Percentiles rank a stretch among this genome's conserved stretches.
phyloP scores from a whole-genome alignment of 2,329 filamentous ascomycete species.

The Pseudonectria buxi region DNA sequence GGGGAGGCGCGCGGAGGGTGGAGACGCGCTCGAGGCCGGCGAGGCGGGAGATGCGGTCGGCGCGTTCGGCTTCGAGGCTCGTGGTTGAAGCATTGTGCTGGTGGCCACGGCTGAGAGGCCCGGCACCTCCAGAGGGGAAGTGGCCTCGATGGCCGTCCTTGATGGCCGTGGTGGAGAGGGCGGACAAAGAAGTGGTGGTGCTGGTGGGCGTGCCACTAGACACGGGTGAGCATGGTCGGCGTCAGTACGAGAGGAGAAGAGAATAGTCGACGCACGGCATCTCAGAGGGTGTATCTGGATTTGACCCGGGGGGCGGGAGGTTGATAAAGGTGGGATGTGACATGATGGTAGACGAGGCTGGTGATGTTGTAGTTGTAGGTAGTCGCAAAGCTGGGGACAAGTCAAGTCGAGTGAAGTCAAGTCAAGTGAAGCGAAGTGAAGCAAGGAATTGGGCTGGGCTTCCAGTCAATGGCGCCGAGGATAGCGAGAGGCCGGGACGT shows the following conservation, averaged over 20 bases:
- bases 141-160: constrained; percentile 92
- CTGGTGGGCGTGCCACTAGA: constrained; percentile 85
- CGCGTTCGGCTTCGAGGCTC: constrained; percentile 83
- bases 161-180: constrained; percentile 88
- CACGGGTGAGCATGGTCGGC: constrained; percentile 9
- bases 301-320: constrained; percentile 73
- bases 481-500: too few relatives aligned
- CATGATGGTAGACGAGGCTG: constrained; percentile 17
- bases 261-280: constrained; percentile 63
- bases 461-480: too few relatives aligned
- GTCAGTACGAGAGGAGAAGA: constrained; percentile 2
- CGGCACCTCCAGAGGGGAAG: constrained; percentile 45
- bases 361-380: too few relatives aligned
- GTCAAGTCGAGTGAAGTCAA: too few relatives aligned
- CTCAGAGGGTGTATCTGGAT: constrained; percentile 80
- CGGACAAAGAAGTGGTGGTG: constrained; percentile 83
- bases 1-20: constrained; percentile 55
- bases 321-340: constrained; percentile 67
- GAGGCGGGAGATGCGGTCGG: constrained; percentile 89
- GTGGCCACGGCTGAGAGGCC: constrained; percentile 47
- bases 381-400: too few relatives aligned
- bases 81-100: constrained; percentile 55
- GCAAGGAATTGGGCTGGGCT: too few relatives aligned
- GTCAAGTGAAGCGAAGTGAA: too few relatives aligned
- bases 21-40: constrained; percentile 85